phyloP scores from a whole-genome alignment of 345 rosid species.

The Eucalyptus coolabah region DNA sequence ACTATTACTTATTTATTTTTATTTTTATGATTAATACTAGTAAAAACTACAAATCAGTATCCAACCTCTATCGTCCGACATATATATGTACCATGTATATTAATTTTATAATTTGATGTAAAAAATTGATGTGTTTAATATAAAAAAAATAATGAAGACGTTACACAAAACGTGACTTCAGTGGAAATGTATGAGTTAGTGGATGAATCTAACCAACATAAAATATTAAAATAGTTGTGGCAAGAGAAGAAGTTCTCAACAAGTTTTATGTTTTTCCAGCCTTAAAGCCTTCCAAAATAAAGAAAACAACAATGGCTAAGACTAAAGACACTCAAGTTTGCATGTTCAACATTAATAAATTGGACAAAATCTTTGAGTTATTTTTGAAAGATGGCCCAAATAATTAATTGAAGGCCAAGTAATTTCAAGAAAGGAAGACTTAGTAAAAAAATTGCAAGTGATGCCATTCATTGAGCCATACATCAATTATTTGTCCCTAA shows the following conservation, averaged over 20 bases:
- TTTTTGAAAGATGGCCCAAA: neutral
- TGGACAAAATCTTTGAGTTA: neutral
- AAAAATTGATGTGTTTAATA: too few relatives aligned
- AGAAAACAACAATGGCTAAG: neutral
- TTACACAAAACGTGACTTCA: neutral
- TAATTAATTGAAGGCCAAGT: neutral
- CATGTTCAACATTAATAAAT: neutral
- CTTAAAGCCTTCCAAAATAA: neutral
- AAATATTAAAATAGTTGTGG: neutral
- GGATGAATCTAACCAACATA: neutral
- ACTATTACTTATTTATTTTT: neutral
- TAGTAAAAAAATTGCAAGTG: neutral
- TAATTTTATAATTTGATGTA: too few relatives aligned
- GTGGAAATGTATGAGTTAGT: neutral
- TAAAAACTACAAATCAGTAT: neutral
- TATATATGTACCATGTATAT: too few relatives aligned
- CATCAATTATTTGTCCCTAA: neutral
- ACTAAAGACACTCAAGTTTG: neutral
- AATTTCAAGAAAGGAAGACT: neutral
- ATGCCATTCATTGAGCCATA: neutral
- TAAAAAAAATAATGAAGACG: neutral
- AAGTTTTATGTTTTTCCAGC: neutral
- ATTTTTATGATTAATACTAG: too few relatives aligned
- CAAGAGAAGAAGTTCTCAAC: neutral
- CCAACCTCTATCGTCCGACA: neutral